Percentiles rank a stretch among this genome's conserved stretches.
Conservation (phyloP, 805 yeast species). For the Candida ascalaphidarum region DNA sequence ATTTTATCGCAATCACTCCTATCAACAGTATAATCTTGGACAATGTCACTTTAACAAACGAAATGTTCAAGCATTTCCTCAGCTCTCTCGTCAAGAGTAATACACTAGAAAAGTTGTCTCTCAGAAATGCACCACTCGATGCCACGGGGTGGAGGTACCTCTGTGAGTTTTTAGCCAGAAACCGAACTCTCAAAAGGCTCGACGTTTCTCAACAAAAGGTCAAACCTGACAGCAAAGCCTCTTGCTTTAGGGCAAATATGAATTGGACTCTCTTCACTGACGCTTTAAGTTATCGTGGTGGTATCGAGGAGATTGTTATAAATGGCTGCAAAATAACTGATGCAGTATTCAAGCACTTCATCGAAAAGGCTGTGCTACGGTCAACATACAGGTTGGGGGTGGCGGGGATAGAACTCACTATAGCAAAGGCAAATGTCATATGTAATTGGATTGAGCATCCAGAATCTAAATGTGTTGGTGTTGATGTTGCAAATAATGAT, state of each 20-base stretch:
- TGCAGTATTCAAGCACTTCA: slow-evolving; percentile 29
- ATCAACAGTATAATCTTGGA: slow-evolving; percentile 48
- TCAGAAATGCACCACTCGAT: slow-evolving; percentile 49
- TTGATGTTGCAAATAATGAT: slow-evolving; percentile 50
- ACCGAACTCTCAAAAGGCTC: slow-evolving; percentile 37
- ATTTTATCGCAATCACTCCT: slow-evolving; percentile 48
- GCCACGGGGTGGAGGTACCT: slow-evolving; percentile 41
- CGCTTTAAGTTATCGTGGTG: slow-evolving; percentile 36
- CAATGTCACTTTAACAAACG: slow-evolving; percentile 45
- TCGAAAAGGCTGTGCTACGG: slow-evolving; percentile 30
- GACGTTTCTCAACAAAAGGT: slow-evolving; percentile 52
- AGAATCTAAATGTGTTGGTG: slow-evolving; percentile 40
- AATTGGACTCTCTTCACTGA: slow-evolving; percentile 44
- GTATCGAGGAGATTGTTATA: slow-evolving; percentile 49
- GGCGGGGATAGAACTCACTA: slow-evolving; percentile 42
- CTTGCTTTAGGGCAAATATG: slow-evolving; percentile 35
- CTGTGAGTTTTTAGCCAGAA: slow-evolving; percentile 39
- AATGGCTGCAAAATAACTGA: slow-evolving; percentile 46
- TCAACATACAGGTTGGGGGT: slow-evolving; percentile 45
- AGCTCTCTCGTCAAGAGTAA: slow-evolving; percentile 35
- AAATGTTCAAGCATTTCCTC: slow-evolving; percentile 44
- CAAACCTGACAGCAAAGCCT: slow-evolving; percentile 34
- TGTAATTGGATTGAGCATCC: slow-evolving; percentile 41
- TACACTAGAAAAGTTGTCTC: slow-evolving; percentile 41
- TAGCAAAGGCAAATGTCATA: slow-evolving; percentile 30